Evolutionary conservation across 2,329 filamentous ascomycete species (phyloP).

Genomic region (Xylariaceae sp.): DNA sequence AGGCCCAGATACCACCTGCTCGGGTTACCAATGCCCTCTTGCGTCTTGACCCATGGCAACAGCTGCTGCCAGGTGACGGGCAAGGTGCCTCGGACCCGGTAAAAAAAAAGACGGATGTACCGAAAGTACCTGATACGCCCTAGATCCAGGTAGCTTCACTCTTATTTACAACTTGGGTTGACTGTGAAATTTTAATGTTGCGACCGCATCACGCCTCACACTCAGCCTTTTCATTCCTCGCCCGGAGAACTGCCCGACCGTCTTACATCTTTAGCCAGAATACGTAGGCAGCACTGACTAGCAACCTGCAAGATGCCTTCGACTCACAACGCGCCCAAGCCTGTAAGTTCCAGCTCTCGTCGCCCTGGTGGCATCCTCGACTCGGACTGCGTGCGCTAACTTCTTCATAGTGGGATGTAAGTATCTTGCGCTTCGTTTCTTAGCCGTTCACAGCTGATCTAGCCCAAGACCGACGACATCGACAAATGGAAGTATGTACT

Average conservation of each 20-base stretch:
- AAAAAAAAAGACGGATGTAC: conserved; percentile 4
- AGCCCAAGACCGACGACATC: conserved; percentile 91
- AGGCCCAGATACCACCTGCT: no score
- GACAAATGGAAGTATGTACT: conserved; percentile 74
- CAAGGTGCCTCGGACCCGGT: not conserved
- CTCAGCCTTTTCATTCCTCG: not conserved
- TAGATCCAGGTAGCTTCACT: conserved; percentile 9
- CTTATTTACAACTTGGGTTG: conserved; percentile 5
- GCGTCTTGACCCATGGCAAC: not conserved
- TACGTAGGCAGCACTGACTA: not conserved
- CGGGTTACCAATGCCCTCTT: no score
- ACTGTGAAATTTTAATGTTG: conserved; percentile 12
- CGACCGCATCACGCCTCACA: conserved; percentile 1
- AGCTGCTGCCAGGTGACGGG: not conserved
- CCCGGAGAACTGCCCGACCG: not conserved
- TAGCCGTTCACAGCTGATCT: conserved; percentile 4
- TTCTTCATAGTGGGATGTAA: conserved; percentile 19
- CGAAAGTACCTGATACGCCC: not conserved
- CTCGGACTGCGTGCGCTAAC: conserved; percentile 7
- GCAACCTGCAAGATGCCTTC: conserved; percentile 26
- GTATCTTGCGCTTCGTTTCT: not conserved
- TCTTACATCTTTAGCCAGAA: not conserved
- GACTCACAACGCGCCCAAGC: conserved; percentile 20
- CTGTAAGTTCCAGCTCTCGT: conserved; percentile 17
- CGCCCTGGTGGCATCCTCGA: not conserved